These are phyloP conservation scores for Cylindrotheca closterium DNA, from an alignment of 108 stramenopile species.

Conservation along the genomic window DNA sequence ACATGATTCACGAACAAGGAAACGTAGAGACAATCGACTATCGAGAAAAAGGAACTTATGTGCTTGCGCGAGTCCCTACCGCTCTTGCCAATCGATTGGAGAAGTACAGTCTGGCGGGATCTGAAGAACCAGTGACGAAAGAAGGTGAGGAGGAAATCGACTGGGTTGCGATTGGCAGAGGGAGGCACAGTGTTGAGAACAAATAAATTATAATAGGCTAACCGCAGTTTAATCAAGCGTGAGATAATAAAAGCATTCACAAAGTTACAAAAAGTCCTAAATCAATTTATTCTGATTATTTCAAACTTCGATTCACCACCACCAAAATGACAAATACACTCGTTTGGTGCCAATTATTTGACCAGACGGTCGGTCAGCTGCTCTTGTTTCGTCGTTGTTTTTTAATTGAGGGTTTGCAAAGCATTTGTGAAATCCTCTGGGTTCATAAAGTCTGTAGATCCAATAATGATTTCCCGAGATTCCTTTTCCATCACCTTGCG, in stretches of 20 bases:
- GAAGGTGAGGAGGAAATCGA: constrained; percentile 53
- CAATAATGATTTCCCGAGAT: constrained; percentile 80
- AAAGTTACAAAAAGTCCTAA: no score
- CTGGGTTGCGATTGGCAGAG: constrained; percentile 70
- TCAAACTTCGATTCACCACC: no score
- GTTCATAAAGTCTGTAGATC: constrained; percentile 67
- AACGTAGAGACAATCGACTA: constrained; percentile 82
- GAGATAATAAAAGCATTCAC: no score
- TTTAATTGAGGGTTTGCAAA: constrained; percentile 13
- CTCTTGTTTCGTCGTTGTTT: no score
- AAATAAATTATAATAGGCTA: background rate
- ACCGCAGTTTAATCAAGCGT: no score
- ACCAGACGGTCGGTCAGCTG: no score
- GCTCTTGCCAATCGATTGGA: constrained; percentile 74
- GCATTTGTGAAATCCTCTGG: constrained; percentile 68
- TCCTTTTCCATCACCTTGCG: constrained; percentile 77
- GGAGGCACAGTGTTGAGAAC: constrained; percentile 39
- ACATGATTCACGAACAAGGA: constrained; percentile 81
- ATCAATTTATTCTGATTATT: no score
- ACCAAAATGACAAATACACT: no score
- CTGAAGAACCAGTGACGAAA: background rate
- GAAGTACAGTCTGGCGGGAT: constrained; percentile 28
- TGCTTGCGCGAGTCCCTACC: constrained; percentile 63
- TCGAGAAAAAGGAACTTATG: constrained; percentile 66
- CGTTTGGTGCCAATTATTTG: no score